Evolutionary conservation across 208 protist genomes (phyloP), one percentile per base, ranked within the genome.

Genomic region (Crithidia sp.): DNA sequence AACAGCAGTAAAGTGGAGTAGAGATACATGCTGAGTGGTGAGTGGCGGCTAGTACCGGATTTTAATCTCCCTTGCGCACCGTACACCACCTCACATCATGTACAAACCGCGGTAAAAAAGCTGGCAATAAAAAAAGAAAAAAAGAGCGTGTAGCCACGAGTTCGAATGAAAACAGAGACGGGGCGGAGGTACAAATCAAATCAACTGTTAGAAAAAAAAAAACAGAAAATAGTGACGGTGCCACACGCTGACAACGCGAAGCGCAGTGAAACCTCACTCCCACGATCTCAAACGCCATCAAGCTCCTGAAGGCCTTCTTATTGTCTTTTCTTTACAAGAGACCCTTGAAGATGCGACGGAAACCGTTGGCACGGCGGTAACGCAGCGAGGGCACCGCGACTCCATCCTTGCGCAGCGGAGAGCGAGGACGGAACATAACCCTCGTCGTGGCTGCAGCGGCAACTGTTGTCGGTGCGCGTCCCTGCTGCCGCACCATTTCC

Each of bases 331-430:
- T n/a, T 65, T 14, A 65, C 2, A 65, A 8, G 4, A 54, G 2
- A 41, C 60, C 60, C n/a, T 65, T 65, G 19, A 65, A 65, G 17
- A 54, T 52, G 13, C 44, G 60, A 41, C 41, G 60, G 9, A 65
- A 54, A 19, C 60, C 44, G 60, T 50, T 65, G 60, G 44, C 43
- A 44, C 45, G 60, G 9, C 44, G 60, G n/a, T 54, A 54, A 10
- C 60, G 60, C 5, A 39, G 60, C 14, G 17, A 14, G 4, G 3
- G 12, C 2, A n/a, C 44, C 7, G 60, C 17, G 9, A 28, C n/a
- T 41, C 10, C 37, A 7, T 54, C 60, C 4, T 7, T 12, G 3
- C 5, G 10, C 7, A 16, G 5, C 60, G 45, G n/a, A 1, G 44
- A 8, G 17, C 45, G 60, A 41, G 60, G 60, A 41, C 45, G 44